These are phyloP conservation scores for Geranium rotundifolium DNA, from an alignment of 345 rosid genomes.

Conservation along the genomic window DNA sequence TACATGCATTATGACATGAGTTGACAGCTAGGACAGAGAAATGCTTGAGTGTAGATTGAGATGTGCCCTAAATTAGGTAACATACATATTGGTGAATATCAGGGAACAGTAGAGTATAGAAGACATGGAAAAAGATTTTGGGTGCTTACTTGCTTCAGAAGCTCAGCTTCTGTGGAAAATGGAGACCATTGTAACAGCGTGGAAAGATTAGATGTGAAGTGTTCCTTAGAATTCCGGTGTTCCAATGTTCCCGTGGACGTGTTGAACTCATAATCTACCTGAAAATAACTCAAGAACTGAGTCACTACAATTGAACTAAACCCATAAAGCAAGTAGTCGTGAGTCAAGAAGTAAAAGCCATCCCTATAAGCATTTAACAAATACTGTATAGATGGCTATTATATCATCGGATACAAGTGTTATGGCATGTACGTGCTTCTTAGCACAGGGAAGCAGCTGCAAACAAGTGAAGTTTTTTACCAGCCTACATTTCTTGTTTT, in stretches of 20 bases:
- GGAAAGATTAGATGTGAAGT: conserved; percentile 52
- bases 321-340: not conserved
- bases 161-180: conserved; percentile 71
- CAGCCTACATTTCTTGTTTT: no score
- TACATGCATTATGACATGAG: not conserved
- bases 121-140: conserved; percentile 1
- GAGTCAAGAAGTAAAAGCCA: not conserved
- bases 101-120: not conserved
- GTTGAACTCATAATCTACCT: conserved; percentile 73
- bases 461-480: no score
- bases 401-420: not conserved
- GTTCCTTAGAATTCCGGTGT: conserved; percentile 36
- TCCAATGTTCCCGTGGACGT: conserved; percentile 25
- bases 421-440: not conserved
- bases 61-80: not conserved
- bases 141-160: conserved; percentile 66
- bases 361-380: no score
- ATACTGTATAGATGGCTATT: not conserved
- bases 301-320: not conserved
- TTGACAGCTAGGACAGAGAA: not conserved
- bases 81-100: not conserved
- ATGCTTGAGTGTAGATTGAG: not conserved
- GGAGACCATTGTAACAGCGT: conserved; percentile 81
- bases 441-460: no score
- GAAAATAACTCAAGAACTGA: conserved; percentile 8